These are phyloP conservation scores for Backusella parvicylindrica DNA, from an alignment of 192 early-diverging fungal species.

Conservation along the genomic window DNA sequence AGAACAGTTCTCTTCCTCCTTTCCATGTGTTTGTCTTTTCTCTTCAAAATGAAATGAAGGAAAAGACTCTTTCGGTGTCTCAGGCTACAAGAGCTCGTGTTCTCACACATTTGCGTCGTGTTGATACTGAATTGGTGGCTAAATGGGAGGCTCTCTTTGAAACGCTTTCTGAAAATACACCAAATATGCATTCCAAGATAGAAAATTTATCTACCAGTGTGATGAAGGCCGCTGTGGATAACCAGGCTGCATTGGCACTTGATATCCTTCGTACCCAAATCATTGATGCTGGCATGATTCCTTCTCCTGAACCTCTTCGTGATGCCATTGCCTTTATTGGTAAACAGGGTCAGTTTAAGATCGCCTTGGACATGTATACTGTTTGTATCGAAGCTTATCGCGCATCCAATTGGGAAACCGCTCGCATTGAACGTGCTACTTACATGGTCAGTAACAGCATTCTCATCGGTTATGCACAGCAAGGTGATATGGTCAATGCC, in stretches of 20 bases:
- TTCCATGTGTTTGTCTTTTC: neutral
- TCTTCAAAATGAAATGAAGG: neutral
- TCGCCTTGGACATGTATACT: conserved; percentile 15
- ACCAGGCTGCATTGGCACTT: neutral
- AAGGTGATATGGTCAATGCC: conserved; percentile 44
- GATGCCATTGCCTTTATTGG: conserved; percentile 32
- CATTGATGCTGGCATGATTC: neutral
- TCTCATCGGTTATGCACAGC: conserved; percentile 44
- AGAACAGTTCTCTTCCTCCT: neutral
- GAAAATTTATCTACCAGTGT: conserved; percentile 1
- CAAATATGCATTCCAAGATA: neutral
- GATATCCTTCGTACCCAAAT: conserved; percentile 14
- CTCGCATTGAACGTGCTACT: conserved; percentile 25
- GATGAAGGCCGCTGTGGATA: conserved; percentile 24
- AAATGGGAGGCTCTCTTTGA: conserved; percentile 4
- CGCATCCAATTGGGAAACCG: neutral
- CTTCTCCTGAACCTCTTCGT: conserved; percentile 25
- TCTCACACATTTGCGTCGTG: neutral
- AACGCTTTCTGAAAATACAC: neutral
- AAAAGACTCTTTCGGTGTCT: neutral
- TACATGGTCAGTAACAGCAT: conserved; percentile 42
- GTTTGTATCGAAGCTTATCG: neutral
- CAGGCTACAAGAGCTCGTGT: neutral
- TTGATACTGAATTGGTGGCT: neutral
- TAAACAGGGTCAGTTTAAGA: conserved; percentile 20